Evolutionary conservation across 306 rosid species (phyloP).

Genomic region (Astragalus membranaceus): DNA sequence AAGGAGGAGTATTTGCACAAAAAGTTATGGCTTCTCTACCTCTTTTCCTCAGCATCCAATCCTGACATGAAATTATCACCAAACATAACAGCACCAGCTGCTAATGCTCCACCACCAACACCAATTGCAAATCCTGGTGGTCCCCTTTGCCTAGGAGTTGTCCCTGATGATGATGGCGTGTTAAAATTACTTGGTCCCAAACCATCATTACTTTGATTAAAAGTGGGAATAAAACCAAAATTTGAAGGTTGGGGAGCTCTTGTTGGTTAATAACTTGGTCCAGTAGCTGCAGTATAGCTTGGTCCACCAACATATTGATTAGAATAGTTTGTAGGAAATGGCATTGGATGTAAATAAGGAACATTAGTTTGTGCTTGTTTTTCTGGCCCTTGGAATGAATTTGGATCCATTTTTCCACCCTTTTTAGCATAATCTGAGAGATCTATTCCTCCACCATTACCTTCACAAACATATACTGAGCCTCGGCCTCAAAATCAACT

Average conservation of each 20-base stretch:
- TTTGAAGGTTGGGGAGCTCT: conserved; percentile 45
- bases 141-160: conserved; percentile 37
- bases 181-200: conserved; percentile 36
- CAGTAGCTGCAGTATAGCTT: conserved; percentile 16
- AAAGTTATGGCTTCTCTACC: too few relatives aligned
- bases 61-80: conserved; percentile 77
- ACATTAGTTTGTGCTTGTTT: conserved; percentile 29
- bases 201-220: conserved; percentile 39
- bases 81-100: conserved; percentile 76
- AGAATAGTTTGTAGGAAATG: conserved; percentile 41
- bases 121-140: conserved; percentile 56
- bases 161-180: conserved; percentile 35
- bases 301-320: conserved; percentile 35
- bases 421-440: conserved; percentile 34
- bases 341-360: conserved; percentile 35
- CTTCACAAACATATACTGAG: conserved; percentile 21
- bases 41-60: too few relatives aligned
- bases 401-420: conserved; percentile 28
- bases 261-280: conserved; percentile 37
- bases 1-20: too few relatives aligned
- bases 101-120: conserved; percentile 60
- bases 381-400: conserved; percentile 18
- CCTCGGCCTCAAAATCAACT: not conserved
- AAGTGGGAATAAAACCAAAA: conserved; percentile 45
- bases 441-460: conserved; percentile 35